Conservation (phyloP, 148 eudicot species). For the Chenopodium album region DNA sequence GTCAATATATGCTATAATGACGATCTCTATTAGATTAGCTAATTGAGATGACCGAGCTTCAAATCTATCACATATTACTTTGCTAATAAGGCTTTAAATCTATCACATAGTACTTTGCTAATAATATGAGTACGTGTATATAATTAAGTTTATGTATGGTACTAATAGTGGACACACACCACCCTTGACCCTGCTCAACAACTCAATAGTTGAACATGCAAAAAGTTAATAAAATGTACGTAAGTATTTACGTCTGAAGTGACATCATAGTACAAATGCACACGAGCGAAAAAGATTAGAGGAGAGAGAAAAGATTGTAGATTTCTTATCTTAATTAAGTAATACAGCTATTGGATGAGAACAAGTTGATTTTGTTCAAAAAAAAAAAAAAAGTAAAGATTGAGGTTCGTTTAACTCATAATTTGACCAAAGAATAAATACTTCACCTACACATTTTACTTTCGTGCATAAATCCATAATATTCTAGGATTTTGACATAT, state of each 20-base stretch:
- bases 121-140: too few species aligned
- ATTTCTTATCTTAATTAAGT: not conserved
- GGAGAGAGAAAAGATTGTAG: not conserved
- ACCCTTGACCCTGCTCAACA: not conserved
- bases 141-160: too few species aligned
- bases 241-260: constrained; percentile 11
- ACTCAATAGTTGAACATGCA: not conserved
- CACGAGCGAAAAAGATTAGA: not conserved
- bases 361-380: constrained; percentile 8
- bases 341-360: constrained; percentile 12
- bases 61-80: too few species aligned
- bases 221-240: not conserved
- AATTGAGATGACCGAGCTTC: too few species aligned
- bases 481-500: constrained; percentile 20
- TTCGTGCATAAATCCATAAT: constrained; percentile 8
- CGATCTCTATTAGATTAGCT: too few species aligned
- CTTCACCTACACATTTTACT: constrained; percentile 9
- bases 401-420: constrained; percentile 2
- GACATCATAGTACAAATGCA: constrained; percentile 13
- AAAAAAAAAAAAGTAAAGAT: not conserved
- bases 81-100: too few species aligned
- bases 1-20: too few species aligned
- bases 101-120: too few species aligned
- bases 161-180: too few species aligned
- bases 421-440: constrained; percentile 19